Conservation (phyloP, 768 basidiomycete genomes). For the Boletus subparvulus region DNA sequence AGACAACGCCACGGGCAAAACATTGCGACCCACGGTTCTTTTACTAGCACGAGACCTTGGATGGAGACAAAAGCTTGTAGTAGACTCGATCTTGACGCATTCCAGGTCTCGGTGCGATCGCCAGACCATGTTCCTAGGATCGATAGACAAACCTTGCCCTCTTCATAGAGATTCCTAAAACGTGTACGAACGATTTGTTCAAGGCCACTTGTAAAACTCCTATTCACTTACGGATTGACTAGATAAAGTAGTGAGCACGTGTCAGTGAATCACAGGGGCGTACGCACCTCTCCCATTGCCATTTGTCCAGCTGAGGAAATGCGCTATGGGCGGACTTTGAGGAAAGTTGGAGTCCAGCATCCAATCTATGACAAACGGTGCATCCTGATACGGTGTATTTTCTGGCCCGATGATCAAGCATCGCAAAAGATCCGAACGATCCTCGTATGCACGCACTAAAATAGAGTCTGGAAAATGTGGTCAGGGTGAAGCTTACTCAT, state of each 20-base stretch:
- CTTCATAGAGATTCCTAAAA: slow-evolving; percentile 84
- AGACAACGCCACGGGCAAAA: slow-evolving; percentile 2
- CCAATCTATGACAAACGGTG: slow-evolving; percentile 95
- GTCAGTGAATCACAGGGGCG: background rate
- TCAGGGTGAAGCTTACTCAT: slow-evolving; percentile 5
- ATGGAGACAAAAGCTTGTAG: slow-evolving; percentile 93
- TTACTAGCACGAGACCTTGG: slow-evolving; percentile 89
- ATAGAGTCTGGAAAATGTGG: slow-evolving; percentile 62
- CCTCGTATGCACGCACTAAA: slow-evolving; percentile 86
- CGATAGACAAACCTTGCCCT: slow-evolving; percentile 92
- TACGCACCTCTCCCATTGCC: slow-evolving; percentile 72
- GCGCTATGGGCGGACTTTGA: slow-evolving; percentile 78
- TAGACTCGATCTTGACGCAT: slow-evolving; percentile 75
- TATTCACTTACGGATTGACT: slow-evolving; percentile 70
- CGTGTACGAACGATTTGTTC: background rate
- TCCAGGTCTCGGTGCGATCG: slow-evolving; percentile 88
- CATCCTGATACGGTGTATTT: slow-evolving; percentile 94
- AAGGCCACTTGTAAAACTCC: background rate
- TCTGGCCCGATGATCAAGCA: slow-evolving; percentile 89
- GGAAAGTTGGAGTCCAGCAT: slow-evolving; percentile 84
- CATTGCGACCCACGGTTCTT: slow-evolving; percentile 70
- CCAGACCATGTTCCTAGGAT: slow-evolving; percentile 92
- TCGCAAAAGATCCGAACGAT: slow-evolving; percentile 82
- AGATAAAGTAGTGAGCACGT: background rate
- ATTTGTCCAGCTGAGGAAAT: slow-evolving; percentile 93